These are phyloP conservation scores for Allantophomopsis lycopodina DNA, from an alignment of 2,329 filamentous ascomycete species.

Conservation along the genomic window DNA sequence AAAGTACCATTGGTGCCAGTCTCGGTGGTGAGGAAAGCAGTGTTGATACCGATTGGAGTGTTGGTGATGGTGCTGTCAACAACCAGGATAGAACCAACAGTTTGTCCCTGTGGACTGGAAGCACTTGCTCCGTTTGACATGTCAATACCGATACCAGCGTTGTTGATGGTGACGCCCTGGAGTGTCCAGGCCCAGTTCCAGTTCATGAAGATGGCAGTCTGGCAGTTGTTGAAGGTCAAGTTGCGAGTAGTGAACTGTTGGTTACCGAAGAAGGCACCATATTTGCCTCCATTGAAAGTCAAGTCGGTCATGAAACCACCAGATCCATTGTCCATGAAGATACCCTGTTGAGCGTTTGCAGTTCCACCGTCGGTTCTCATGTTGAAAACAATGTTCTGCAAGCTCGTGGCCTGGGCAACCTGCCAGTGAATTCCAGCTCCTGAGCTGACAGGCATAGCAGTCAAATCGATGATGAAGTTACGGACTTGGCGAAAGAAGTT, in stretches of 20 bases:
- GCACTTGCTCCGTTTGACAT: conserved; percentile 52
- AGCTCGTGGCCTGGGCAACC: conserved; percentile 67
- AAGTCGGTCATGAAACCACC: conserved; percentile 77
- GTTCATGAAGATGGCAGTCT: conserved; percentile 77
- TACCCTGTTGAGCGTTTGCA: conserved; percentile 57
- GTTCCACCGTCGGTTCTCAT: conserved; percentile 54
- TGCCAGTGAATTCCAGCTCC: conserved; percentile 75
- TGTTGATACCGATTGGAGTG: conserved; percentile 64
- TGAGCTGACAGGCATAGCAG: conserved; percentile 40
- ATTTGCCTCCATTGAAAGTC: conserved; percentile 68
- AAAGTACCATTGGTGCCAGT: conserved; percentile 66
- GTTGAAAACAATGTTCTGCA: conserved; percentile 73
- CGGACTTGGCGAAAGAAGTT: conserved; percentile 78
- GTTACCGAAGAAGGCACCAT: conserved; percentile 68
- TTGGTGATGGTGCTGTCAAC: conserved; percentile 69
- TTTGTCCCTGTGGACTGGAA: conserved; percentile 31
- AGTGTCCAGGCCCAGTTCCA: conserved; percentile 87
- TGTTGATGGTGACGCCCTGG: conserved; percentile 62
- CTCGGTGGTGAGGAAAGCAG: conserved; percentile 51
- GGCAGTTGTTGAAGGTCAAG: conserved; percentile 66
- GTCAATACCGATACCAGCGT: conserved; percentile 64
- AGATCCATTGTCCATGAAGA: conserved; percentile 77
- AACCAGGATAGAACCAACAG: conserved; percentile 74
- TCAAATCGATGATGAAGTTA: conserved; percentile 71
- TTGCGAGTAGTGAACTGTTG: conserved; percentile 84